Conservation (phyloP, 768 basidiomycete genomes). For the Boletus pseudo-olivaceus region DNA sequence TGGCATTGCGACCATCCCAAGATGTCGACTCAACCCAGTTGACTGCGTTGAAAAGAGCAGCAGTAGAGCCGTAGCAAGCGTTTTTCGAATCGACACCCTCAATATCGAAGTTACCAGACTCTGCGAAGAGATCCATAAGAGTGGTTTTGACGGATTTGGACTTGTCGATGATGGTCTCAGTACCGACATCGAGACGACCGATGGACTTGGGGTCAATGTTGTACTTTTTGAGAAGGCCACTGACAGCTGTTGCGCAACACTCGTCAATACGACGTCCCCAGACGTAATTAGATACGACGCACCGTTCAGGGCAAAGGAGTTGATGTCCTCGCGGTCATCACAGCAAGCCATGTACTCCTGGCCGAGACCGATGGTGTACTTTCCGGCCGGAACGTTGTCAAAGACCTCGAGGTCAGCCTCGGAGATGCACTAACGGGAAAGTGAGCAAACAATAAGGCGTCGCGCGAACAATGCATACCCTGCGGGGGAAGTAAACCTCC, state of each 20-base stretch:
- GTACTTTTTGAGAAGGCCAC: conserved; percentile 87
- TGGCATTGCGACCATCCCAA: conserved; percentile 97
- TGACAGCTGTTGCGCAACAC: conserved; percentile 58
- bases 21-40: conserved; percentile 97
- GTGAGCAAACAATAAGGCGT: conserved; percentile 9
- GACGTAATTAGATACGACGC: conserved; percentile 22
- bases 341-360: conserved; percentile 99
- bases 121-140: conserved; percentile 96
- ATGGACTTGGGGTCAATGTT: conserved; percentile 95
- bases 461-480: conserved; percentile 48
- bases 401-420: conserved; percentile 92
- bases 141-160: conserved; percentile 98
- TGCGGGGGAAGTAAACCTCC: conserved; percentile 92
- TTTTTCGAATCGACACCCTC: conserved; percentile 99
- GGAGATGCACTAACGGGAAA: conserved; percentile 73
- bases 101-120: conserved; percentile 91
- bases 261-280: neutral
- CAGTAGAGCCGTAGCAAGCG: conserved; percentile 98
- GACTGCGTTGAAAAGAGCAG: conserved; percentile 96
- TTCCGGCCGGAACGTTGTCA: conserved; percentile 91
- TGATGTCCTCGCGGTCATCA: conserved; percentile 98
- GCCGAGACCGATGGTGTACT: conserved; percentile 98
- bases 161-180: conserved; percentile 99
- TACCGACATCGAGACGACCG: conserved; percentile 97
- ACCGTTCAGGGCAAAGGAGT: conserved; percentile 96